phyloP scores from a whole-genome alignment of 768 basidiomycete species.

The Lactarius trivialis region DNA sequence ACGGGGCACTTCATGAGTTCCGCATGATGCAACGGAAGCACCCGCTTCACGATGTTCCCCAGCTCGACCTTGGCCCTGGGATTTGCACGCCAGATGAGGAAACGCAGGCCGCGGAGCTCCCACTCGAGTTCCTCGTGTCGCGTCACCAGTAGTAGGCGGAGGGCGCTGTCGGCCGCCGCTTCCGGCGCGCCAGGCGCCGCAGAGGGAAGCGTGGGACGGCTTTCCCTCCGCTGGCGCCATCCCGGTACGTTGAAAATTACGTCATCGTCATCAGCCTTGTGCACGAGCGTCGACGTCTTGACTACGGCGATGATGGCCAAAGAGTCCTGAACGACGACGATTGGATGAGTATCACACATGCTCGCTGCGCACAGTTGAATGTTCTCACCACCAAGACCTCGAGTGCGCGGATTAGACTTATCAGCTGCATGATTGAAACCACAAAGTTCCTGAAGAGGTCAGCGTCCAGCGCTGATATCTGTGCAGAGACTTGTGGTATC shows the following conservation, averaged over 20 bases:
- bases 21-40: constrained; percentile 8
- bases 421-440: constrained; percentile 7
- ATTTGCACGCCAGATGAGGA: constrained; percentile 8
- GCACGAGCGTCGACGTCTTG: background rate
- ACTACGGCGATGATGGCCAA: background rate
- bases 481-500: background rate
- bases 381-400: constrained; percentile 2
- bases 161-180: background rate
- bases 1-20: constrained; percentile 16
- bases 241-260: constrained; percentile 17
- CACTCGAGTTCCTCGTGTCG: constrained; percentile 12
- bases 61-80: constrained; percentile 3
- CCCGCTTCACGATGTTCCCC: constrained; percentile 4
- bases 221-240: constrained; percentile 4
- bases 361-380: too few species aligned
- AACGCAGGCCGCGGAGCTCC: constrained; percentile 11
- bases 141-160: constrained; percentile 5
- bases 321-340: background rate
- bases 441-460: constrained; percentile 8
- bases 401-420: constrained; percentile 3
- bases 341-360: background rate
- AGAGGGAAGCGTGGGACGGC: background rate
- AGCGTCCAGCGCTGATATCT: constrained; percentile 6
- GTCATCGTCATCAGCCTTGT: constrained; percentile 6
- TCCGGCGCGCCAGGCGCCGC: background rate